phyloP scores from a whole-genome alignment of 257 asterid genomes.

The Mentha longifolia region DNA sequence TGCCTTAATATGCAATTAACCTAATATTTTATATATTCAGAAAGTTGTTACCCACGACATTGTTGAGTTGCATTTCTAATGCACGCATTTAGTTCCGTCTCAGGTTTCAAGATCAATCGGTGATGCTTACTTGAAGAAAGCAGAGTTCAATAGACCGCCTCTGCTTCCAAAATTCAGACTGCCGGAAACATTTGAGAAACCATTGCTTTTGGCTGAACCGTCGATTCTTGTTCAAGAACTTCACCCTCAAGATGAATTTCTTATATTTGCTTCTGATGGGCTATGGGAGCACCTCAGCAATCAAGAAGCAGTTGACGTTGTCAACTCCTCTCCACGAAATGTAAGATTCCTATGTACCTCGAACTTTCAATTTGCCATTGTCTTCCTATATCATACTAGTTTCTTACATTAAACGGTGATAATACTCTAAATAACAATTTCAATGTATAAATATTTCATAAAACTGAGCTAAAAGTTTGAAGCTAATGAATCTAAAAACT shows the following conservation, averaged over 20 bases:
- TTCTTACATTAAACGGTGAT: not conserved
- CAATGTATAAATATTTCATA: not conserved
- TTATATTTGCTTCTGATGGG: constrained; percentile 88
- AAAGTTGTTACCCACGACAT: not conserved
- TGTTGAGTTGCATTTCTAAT: constrained; percentile 24
- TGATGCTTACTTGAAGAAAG: constrained; percentile 73
- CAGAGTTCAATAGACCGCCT: constrained; percentile 70
- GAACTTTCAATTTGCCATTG: not conserved
- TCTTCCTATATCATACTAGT: not conserved
- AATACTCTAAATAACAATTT: not conserved
- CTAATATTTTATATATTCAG: not conserved
- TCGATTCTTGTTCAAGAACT: constrained; percentile 56
- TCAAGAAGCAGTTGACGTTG: constrained; percentile 74
- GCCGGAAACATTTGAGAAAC: constrained; percentile 59
- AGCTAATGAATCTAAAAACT: not conserved
- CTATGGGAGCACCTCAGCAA: constrained; percentile 86
- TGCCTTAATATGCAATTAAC: too few species aligned
- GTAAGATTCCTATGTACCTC: constrained; percentile 45
- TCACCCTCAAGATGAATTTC: constrained; percentile 62
- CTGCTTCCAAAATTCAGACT: constrained; percentile 67
- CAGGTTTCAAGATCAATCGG: constrained; percentile 82
- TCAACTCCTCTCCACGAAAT: constrained; percentile 52
- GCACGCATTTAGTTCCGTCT: constrained; percentile 27
- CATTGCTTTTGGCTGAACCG: constrained; percentile 75
- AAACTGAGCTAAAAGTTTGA: not conserved